Base-by-base conservation (phyloP, 495 filamentous ascomycete species). In the Annulohypoxylon stygium region DNA sequence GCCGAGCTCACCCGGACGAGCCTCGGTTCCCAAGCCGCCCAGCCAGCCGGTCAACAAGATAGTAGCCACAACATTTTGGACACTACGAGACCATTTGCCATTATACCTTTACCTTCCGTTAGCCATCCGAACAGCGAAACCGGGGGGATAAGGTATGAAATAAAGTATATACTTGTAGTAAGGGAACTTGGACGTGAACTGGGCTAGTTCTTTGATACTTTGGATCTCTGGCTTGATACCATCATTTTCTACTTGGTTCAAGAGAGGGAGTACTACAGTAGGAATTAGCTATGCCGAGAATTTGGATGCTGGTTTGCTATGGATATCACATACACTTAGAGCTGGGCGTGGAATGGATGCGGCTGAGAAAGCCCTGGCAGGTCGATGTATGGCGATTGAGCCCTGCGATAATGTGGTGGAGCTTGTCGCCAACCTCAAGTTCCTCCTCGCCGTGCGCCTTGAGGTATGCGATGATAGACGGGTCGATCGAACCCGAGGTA, bases 401-500 rank as follows among this genome's bases (percentile, higher is more conserved):
- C 23, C 85, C 86, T 75, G 94, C 90, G 58, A 95, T 85, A 67
- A 97, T 91, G 25, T 94, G 90, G 58, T 91, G 88, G 33, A 99
- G 86, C 77, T 93, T 90, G 85, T 98, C 95, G 72, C 93, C 90
- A 54, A 96, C 87, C 47, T 85, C 83, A 16, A 87, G 84, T 81
- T 99, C 96, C 77, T 95, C 91, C 76, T 99, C 97, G 73, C 97
- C 93, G 77, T 94, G 94, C 50, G 88, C 82, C 80, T 97, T 95
- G 64, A 99, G 90, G 76, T 91, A 86, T 70, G 94, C 90, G 80
- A 98, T 98, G 75, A 98, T 94, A 33, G 83, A 86, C 51, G 92
- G 90, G 81, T 97, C 90, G 54, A 97, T 91, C 86, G 88, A 86
- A 34, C 69, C 73, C 14, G 78, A 70, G 30, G 41, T 12, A 10